Percentiles rank a stretch among this genome's conserved stretches.
phyloP scores from a whole-genome alignment of 2,329 filamentous ascomycete genomes.

The Pyrenochaeta sp. region DNA sequence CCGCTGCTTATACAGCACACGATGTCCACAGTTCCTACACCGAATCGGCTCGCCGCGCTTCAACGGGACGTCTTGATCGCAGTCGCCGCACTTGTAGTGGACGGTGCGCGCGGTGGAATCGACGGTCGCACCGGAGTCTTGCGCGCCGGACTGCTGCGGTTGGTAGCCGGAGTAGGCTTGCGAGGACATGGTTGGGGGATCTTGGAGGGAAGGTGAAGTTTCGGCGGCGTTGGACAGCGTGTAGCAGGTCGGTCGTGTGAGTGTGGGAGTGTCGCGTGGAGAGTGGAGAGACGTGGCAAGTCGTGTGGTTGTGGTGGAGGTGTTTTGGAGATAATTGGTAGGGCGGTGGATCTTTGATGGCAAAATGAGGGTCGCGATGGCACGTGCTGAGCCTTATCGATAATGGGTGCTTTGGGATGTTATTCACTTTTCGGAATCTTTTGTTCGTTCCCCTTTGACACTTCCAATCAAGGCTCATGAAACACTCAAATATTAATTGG shows the following conservation, averaged over 20 bases:
- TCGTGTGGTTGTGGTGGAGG: too few species aligned
- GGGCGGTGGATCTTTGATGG: not conserved
- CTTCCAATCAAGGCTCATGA: not conserved
- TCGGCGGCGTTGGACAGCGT: not conserved
- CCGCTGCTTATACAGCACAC: constrained; percentile 96
- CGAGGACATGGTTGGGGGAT: not conserved
- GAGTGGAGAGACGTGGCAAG: not conserved
- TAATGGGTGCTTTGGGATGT: not conserved
- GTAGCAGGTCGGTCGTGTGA: not conserved
- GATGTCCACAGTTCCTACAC: constrained; percentile 92
- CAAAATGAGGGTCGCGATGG: not conserved
- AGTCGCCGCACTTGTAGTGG: constrained; percentile 77
- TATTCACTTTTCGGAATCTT: not conserved
- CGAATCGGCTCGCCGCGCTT: constrained; percentile 82
- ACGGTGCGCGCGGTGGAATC: constrained; percentile 57
- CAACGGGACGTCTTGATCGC: constrained; percentile 77
- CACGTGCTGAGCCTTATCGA: not conserved
- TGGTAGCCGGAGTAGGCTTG: constrained; percentile 5
- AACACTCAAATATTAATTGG: not conserved
- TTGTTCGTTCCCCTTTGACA: not conserved
- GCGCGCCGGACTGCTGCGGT: not conserved
- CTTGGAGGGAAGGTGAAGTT: not conserved
- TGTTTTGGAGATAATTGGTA: not conserved
- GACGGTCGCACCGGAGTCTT: constrained; percentile 13
- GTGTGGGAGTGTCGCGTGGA: not conserved